Base-by-base conservation (phyloP, 106 monocot species). In the Dendrobium huoshanense region DNA sequence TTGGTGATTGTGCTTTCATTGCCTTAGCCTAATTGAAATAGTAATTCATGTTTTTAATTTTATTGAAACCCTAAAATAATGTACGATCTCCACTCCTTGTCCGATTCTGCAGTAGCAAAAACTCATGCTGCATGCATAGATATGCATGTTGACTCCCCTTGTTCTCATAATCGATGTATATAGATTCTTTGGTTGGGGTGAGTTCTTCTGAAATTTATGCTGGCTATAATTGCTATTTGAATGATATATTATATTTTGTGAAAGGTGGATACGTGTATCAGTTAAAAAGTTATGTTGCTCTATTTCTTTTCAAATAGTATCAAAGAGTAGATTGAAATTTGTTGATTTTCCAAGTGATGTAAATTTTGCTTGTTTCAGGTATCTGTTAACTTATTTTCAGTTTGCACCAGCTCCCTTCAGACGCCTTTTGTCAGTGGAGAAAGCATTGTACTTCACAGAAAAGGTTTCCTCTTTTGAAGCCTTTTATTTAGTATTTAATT, bases 371-470 rank as follows among this genome's bases (percentile, higher is more conserved):
- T 87, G 59, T 40, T 85, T 77, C 91, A 93, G 96, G 73, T 80
- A 78, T 82, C 31, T 92, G 10, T 67, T 92, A 79, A 83, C 43
- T 84, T 96, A 96, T 83, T 94, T 94, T 73, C 83, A 76, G 47
- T 91, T 85, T 81, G 77, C 92, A 79, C 89, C 89, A 24, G 85
- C 94, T 82, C 97, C 97, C 79, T 98, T 95, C 59, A 45, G 72
- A 77, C 88, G 94, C n/a, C 79, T 94, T 75, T 56, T 61, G 10
- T 80, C 20, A 79, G 25, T 42, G 27, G 77, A 7, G 20, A 54
- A 81, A 61, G 41, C 77, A 58, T 72, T 75, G 37, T 80, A 78
- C 31, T 73, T 75, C 29, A 77, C 48, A 33, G 81, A 86, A 51
- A 79, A 91, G 94, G 96, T 96, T 75, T n/a, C 78, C 6, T 82